Conservation (phyloP, 441 rosid genomes). For the Aquilaria agallochum region DNA sequence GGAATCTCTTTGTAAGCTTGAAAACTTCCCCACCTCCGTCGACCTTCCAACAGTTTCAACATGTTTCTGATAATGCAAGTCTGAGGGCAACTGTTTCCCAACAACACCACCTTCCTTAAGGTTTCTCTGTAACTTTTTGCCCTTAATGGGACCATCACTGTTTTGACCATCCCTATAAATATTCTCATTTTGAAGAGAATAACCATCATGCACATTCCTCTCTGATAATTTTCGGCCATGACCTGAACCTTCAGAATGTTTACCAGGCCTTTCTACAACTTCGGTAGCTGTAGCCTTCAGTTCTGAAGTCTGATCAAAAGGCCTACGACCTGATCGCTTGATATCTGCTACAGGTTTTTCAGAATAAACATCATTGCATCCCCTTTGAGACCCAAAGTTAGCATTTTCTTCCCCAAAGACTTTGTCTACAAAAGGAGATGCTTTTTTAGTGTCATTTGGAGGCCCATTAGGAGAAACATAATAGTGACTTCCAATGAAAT, state of each 20-base stretch:
- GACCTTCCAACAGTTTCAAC: slow-evolving; percentile 50
- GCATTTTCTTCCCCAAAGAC: slow-evolving; percentile 34
- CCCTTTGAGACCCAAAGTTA: slow-evolving; percentile 35
- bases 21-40: slow-evolving; percentile 47
- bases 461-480: slow-evolving; percentile 24
- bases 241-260: slow-evolving; percentile 42
- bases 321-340: slow-evolving; percentile 35
- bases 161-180: slow-evolving; percentile 42
- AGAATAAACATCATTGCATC: slow-evolving; percentile 30
- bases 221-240: slow-evolving; percentile 40
- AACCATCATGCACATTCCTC: slow-evolving; percentile 41
- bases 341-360: slow-evolving; percentile 50
- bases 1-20: slow-evolving; percentile 39
- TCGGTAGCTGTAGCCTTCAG: slow-evolving; percentile 39
- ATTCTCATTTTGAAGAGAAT: slow-evolving; percentile 46
- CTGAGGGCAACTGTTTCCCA: slow-evolving; percentile 44
- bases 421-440: slow-evolving; percentile 34
- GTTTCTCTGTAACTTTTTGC: slow-evolving; percentile 48
- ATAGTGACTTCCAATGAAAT: slow-evolving; percentile 31
- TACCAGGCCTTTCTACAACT: slow-evolving; percentile 40
- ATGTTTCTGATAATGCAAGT: slow-evolving; percentile 40
- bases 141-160: slow-evolving; percentile 42
- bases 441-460: slow-evolving; percentile 30
- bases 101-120: slow-evolving; percentile 53
- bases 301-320: slow-evolving; percentile 37